Evolutionary conservation across 352 stramenopile genomes (phyloP).

Genomic region (Phytophthora citrophthora): DNA sequence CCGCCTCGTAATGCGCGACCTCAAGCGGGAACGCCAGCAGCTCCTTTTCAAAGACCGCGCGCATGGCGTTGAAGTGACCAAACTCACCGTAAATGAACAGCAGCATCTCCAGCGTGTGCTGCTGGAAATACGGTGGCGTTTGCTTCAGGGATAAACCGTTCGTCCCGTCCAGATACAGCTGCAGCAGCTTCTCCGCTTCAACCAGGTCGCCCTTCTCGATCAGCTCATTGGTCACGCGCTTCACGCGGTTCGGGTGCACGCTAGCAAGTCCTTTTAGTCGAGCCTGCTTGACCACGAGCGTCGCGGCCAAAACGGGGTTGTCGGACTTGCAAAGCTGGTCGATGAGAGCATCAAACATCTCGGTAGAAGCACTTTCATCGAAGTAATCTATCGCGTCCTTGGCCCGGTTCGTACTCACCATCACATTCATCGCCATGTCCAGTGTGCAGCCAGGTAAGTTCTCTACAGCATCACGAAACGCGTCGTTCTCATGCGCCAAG

Average conservation of each 20-base stretch:
- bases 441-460: constrained; percentile 53
- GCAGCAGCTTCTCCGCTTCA: constrained; percentile 60
- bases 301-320: constrained; percentile 46
- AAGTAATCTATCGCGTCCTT: constrained; percentile 61
- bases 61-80: constrained; percentile 47
- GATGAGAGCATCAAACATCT: constrained; percentile 47
- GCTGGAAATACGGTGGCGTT: constrained; percentile 63
- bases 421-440: constrained; percentile 47
- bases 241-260: constrained; percentile 44
- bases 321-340: constrained; percentile 42
- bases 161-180: constrained; percentile 49
- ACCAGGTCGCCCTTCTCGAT: constrained; percentile 47
- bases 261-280: constrained; percentile 46
- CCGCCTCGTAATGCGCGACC: constrained; percentile 68
- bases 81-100: constrained; percentile 74
- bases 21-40: constrained; percentile 56
- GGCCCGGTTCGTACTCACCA: constrained; percentile 41
- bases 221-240: constrained; percentile 58
- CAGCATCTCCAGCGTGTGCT: constrained; percentile 73
- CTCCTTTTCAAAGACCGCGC: constrained; percentile 56
- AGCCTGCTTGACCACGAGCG: constrained; percentile 66
- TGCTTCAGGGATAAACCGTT: constrained; percentile 53
- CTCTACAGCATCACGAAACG: constrained; percentile 38
- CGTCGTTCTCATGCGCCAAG: constrained; percentile 58
- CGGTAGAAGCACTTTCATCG: constrained; percentile 37